Base-by-base conservation (phyloP, 768 basidiomycete species). In the Rhodotorula diobovata region DNA sequence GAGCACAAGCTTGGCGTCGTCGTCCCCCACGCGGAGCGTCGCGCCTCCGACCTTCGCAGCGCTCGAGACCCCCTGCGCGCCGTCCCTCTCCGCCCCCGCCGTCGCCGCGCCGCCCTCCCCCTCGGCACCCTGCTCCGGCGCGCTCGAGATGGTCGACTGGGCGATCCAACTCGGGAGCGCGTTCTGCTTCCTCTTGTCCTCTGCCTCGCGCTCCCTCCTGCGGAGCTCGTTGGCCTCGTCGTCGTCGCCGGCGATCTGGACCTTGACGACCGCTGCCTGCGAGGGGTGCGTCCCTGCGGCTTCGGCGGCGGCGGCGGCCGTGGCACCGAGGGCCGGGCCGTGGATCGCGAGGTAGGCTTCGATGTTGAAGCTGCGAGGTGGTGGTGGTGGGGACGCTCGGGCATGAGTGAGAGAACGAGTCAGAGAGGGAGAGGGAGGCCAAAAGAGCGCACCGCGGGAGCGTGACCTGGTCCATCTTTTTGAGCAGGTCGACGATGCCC, bases 131-230 rank as follows among this genome's bases (percentile, higher is more conserved):
- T 37, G 56, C 30, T 32, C 91, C 89, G 93, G 82, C 75, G 94
- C 90, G 16, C 93, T 93, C 8, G 92, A 88, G 71, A 99, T 92
- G 6, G 96, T 99, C 78, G 92, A 94, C 81, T 91, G 90, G 76
- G 93, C 85, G 82, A 96, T 91, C 96, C 96, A 99, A 21, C 89
- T 84, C 1, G 96, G 96, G 56, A 99, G 83, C 0, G 88, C 86
- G 79, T 98, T 97, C 82, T 98, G 93, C 78, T 81, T 82, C n/a
- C 91, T 82, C 81, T 93, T 93, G 65, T 88, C 86, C 67, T 90
- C 90, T 2, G 90, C 89, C 80, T 93, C 87, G 32, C 86, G 87
- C 75, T 90, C 90, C 64, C 82, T 69, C 86, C 85, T 72, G n/a
- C 86, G 84, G 28, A 87, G 88, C 74, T 86, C 86, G 80, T 90